A percentile compares a stretch with the other conserved stretches of the same genome.
These are phyloP conservation scores for Theobroma cacao DNA, from an alignment of 345 rosid species.

Conservation along the genomic window DNA sequence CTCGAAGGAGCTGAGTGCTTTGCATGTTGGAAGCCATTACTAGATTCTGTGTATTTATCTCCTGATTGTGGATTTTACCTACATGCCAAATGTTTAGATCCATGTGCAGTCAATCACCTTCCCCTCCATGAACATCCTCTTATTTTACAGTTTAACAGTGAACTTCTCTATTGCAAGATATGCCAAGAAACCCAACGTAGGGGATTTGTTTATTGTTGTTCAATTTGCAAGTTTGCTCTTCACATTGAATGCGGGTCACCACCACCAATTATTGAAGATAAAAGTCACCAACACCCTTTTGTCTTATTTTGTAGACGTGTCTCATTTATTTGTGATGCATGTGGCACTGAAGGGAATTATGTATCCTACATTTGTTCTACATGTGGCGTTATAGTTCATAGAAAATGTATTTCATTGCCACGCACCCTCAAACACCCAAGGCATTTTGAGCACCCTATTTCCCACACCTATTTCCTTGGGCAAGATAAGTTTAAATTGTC, in stretches of 20 bases:
- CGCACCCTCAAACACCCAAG: not conserved
- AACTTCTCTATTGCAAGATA: not conserved
- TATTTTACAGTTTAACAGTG: not conserved
- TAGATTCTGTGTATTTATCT: not conserved
- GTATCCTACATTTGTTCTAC: not conserved
- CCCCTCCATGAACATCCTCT: not conserved
- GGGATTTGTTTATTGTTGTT: not conserved
- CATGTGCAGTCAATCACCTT: not conserved
- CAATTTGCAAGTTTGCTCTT: not conserved
- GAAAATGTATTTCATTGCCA: not conserved
- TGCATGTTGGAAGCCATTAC: not conserved
- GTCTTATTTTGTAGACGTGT: not conserved
- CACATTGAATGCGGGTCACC: not conserved
- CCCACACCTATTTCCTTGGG: not conserved
- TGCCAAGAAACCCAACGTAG: not conserved
- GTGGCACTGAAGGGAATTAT: not conserved
- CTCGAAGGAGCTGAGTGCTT: not conserved
- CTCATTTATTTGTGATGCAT: not conserved
- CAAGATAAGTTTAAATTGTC: not conserved
- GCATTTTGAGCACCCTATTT: not conserved
- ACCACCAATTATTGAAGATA: not conserved
- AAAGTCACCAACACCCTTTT: not conserved
- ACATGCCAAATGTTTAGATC: not conserved
- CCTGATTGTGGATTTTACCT: not conserved
- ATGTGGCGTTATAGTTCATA: not conserved